Base-by-base conservation (phyloP, 2,329 filamentous ascomycete species). In the Alternaria infectoria region DNA sequence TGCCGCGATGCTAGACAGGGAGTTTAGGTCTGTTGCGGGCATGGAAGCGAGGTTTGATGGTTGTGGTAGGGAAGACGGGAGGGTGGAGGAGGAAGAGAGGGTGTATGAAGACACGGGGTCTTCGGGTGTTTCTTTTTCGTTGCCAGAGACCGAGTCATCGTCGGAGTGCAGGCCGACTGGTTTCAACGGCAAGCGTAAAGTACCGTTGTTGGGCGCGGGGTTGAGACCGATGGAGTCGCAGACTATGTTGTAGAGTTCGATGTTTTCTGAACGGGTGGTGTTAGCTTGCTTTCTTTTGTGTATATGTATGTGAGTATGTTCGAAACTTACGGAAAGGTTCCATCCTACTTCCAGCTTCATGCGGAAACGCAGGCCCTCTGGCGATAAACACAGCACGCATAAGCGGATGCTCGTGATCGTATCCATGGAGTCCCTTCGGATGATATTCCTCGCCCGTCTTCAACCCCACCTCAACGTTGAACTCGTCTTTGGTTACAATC, bases 381-480 rank as follows among this genome's bases (percentile, higher is more conserved):
- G 96, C 96, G 52, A 98, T 86, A 73, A 99, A 99, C 46, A 99
- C 96, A 0, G 96, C 95, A 43, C 96, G 86, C 96, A 99, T 99
- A 47, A 99, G 84, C 0, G 95, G 94, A 77, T 99, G 91, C 74
- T 97, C 90, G 73, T 97, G 91, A 77, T 99, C 96, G 76, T 98
- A 99, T 2, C 96, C 96, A 76, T 99, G 96, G 3, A 99, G 83
- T 3, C 96, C 96, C 26, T 87, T 87, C 0, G 96, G 96, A 69
- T 91, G 86, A 75, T 97, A 99, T 0, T 88, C 83, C 12, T 87
- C 78, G 0, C 88, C 88, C 12, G 88, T 88, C 57, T 86, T 84
- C 65, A 89, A 85, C 0, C 87, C 92, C 52, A 90, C 85, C 45
- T 87, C 83, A 6, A 96, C 86, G 67, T 96, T 86, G 69, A 97